Conservation (phyloP, 1,139 yeast genomes). For the Kodamaea derodonti region DNA sequence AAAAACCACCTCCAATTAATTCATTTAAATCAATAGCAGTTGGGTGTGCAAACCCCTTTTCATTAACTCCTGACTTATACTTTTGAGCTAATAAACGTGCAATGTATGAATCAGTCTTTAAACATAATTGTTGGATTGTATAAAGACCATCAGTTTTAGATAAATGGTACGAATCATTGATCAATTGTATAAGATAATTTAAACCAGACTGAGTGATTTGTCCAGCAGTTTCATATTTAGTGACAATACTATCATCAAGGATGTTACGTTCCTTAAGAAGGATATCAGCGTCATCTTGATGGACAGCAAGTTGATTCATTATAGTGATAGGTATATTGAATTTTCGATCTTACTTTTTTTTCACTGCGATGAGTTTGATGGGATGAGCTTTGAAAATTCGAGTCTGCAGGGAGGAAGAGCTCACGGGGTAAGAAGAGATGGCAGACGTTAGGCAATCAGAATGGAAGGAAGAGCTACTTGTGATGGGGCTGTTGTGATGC, state of each 20-base stretch:
- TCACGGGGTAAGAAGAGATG: too few species aligned
- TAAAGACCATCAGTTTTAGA: conserved; percentile 38
- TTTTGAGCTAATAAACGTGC: conserved; percentile 50
- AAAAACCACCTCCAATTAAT: conserved; percentile 61
- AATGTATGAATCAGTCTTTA: conserved; percentile 75
- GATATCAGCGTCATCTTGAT: conserved; percentile 68
- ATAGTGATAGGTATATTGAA: neutral
- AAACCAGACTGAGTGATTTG: conserved; percentile 87
- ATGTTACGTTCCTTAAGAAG: conserved; percentile 73
- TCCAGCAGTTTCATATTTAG: conserved; percentile 86
- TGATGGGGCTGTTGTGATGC: too few species aligned
- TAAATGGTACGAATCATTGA: conserved; percentile 68
- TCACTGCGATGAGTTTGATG: neutral
- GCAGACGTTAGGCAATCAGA: too few species aligned
- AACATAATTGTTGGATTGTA: conserved; percentile 73
- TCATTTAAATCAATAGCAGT: conserved; percentile 83
- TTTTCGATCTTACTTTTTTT: neutral
- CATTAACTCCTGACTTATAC: conserved; percentile 56
- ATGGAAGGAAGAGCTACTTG: too few species aligned
- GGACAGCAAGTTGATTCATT: conserved; percentile 54
- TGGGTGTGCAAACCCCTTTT: conserved; percentile 91
- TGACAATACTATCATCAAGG: conserved; percentile 57
- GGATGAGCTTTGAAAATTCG: neutral
- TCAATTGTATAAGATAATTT: conserved; percentile 58
- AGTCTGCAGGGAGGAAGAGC: too few species aligned